Conservation (phyloP, 208 protist species). For the Trypanosoma mega region DNA sequence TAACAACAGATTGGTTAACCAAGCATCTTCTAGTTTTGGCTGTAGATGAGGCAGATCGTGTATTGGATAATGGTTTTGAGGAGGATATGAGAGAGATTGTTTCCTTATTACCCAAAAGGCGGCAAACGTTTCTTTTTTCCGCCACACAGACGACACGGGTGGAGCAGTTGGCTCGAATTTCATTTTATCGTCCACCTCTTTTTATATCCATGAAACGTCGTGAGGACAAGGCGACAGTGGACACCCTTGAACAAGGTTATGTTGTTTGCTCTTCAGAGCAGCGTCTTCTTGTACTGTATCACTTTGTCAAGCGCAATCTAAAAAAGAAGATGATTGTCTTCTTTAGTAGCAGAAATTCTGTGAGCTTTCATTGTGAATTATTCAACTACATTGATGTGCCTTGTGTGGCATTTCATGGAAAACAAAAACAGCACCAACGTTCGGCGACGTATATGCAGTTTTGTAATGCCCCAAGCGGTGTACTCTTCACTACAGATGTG, state of each 20-base stretch:
- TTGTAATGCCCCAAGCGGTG: slow-evolving; percentile 96
- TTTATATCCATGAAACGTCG: slow-evolving; percentile 97
- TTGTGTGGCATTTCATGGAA: slow-evolving; percentile 98
- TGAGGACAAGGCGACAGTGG: slow-evolving; percentile 91
- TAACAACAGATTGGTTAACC: slow-evolving; percentile 96
- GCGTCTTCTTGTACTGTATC: slow-evolving; percentile 98
- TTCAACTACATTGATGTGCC: slow-evolving; percentile 99
- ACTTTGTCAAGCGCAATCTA: slow-evolving; percentile 98
- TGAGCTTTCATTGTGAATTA: slow-evolving; percentile 99
- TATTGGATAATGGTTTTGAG: slow-evolving; percentile 98
- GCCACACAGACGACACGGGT: slow-evolving; percentile 99
- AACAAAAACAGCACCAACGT: slow-evolving; percentile 99
- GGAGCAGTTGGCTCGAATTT: slow-evolving; percentile 95
- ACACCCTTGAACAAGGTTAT: slow-evolving; percentile 98
- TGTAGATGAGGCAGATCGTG: slow-evolving; percentile 99
- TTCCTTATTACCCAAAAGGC: slow-evolving; percentile 94
- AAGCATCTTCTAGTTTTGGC: slow-evolving; percentile 97
- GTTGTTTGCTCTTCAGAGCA: slow-evolving; percentile 95
- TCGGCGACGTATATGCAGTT: slow-evolving; percentile 99
- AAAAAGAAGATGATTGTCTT: slow-evolving; percentile 99
- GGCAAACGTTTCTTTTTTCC: slow-evolving; percentile 99
- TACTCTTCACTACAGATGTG: slow-evolving; percentile 99
- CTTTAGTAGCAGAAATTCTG: slow-evolving; percentile 97
- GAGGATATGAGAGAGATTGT: slow-evolving; percentile 99
- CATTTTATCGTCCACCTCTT: slow-evolving; percentile 92